Evolutionary conservation across 1,139 yeast genomes (phyloP).

Genomic region (Lodderomyces parapsilosis): DNA sequence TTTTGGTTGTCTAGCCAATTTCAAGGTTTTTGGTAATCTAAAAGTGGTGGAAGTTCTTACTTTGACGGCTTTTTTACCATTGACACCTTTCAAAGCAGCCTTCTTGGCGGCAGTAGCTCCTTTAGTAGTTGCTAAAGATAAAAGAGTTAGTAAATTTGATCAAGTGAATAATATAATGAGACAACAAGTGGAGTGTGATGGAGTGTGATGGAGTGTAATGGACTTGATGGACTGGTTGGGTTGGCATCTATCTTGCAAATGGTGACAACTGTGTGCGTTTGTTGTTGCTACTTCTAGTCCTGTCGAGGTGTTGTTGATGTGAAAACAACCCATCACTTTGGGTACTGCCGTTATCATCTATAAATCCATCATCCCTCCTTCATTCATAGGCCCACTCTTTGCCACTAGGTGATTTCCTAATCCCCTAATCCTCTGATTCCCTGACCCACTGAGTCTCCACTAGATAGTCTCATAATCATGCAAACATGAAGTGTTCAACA

Average conservation of each 20-base stretch:
- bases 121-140: slow-evolving; percentile 48
- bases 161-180: slow-evolving; percentile 7
- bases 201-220: too few relatives aligned
- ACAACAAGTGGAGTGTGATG: background rate
- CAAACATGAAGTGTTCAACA: slow-evolving; percentile 10
- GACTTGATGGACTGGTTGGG: too few relatives aligned
- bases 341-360: too few relatives aligned
- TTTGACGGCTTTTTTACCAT: slow-evolving; percentile 86
- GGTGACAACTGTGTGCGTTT: too few relatives aligned
- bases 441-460: background rate
- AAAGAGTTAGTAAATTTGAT: slow-evolving; percentile 18
- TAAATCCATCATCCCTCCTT: too few relatives aligned
- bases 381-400: too few relatives aligned
- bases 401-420: too few relatives aligned
- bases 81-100: slow-evolving; percentile 98
- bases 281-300: too few relatives aligned
- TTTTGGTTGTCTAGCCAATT: slow-evolving; percentile 91
- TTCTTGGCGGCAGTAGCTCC: slow-evolving; percentile 94
- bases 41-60: slow-evolving; percentile 94
- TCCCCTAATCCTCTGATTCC: too few relatives aligned
- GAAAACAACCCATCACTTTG: too few relatives aligned
- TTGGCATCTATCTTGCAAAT: too few relatives aligned
- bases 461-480: background rate
- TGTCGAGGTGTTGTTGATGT: too few relatives aligned
- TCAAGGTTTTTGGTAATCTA: slow-evolving; percentile 97